Evolutionary conservation across 169 alveolate species (phyloP).

Genomic region (Plasmodium sp.): DNA sequence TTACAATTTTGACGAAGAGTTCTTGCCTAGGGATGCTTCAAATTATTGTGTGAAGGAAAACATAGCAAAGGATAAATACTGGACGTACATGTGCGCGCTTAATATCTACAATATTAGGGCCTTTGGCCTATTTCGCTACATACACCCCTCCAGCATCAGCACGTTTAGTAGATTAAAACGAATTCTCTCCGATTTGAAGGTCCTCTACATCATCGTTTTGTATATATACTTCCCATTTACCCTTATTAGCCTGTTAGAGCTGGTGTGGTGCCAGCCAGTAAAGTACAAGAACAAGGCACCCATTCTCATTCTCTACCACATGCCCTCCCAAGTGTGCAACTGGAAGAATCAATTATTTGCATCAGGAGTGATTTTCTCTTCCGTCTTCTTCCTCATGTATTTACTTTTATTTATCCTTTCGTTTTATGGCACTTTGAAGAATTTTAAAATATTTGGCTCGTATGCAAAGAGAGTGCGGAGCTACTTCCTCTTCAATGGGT

Average conservation of each 20-base stretch:
- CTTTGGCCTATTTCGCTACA: constrained; percentile 69
- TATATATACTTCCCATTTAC: constrained; percentile 80
- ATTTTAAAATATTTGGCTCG: constrained; percentile 29
- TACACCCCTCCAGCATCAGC: constrained; percentile 45
- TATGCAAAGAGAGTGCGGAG: constrained; percentile 23
- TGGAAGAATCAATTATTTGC: constrained; percentile 71
- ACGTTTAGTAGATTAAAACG: constrained; percentile 7
- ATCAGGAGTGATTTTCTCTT: constrained; percentile 37
- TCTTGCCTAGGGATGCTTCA: background rate
- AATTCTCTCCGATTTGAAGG: constrained; percentile 31
- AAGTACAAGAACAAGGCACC: constrained; percentile 76
- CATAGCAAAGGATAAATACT: constrained; percentile 53
- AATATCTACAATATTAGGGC: constrained; percentile 60
- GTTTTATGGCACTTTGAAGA: constrained; percentile 2
- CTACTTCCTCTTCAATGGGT: constrained; percentile 66
- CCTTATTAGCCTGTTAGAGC: constrained; percentile 78
- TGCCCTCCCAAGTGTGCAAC: constrained; percentile 80
- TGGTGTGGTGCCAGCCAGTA: constrained; percentile 83
- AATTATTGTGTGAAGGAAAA: constrained; percentile 19
- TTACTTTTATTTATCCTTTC: constrained; percentile 18
- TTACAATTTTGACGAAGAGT: constrained; percentile 13
- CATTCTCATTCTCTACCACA: constrained; percentile 75
- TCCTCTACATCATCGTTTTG: constrained; percentile 54
- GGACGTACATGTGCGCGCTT: constrained; percentile 62
- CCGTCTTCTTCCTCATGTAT: constrained; percentile 10